Conservation (phyloP, 2,329 filamentous ascomycete species). For the Colletotrichum graminicola region DNA sequence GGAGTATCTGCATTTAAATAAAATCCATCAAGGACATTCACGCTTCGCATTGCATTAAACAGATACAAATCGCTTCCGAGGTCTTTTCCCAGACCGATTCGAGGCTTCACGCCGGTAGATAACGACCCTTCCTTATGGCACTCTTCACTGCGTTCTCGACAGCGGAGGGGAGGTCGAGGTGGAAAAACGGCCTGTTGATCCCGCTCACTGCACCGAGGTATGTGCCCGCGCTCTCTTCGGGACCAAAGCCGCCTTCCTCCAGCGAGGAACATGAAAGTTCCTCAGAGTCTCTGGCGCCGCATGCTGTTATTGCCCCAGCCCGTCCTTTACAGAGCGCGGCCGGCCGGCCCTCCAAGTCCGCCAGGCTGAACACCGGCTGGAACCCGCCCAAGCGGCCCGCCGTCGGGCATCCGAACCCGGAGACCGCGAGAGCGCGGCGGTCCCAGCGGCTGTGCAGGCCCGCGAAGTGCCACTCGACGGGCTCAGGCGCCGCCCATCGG, state of each 20-base stretch:
- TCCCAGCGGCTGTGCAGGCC: conserved; percentile 68
- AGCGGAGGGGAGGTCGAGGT: conserved; percentile 59
- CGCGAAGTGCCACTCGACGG: conserved; percentile 66
- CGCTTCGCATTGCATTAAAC: not conserved
- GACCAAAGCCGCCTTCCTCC: conserved; percentile 7
- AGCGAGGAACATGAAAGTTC: not conserved
- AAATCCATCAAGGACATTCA: not conserved
- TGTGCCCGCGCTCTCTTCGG: conserved; percentile 7
- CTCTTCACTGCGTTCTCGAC: conserved; percentile 51
- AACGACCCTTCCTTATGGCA: conserved; percentile 5
- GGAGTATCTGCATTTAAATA: not conserved
- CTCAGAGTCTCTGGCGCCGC: not conserved
- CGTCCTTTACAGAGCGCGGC: not conserved
- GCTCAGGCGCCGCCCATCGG: conserved; percentile 61
- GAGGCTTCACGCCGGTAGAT: not conserved
- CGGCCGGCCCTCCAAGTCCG: conserved; percentile 40
- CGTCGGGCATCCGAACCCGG: conserved; percentile 65
- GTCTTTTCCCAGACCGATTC: too few relatives aligned
- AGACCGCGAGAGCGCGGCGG: conserved; percentile 65
- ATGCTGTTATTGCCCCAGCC: not conserved
- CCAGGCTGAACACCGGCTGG: conserved; percentile 43
- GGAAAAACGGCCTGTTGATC: conserved; percentile 62
- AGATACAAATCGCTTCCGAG: not conserved
- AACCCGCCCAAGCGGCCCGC: conserved; percentile 4
- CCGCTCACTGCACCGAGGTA: conserved; percentile 49